Percentiles rank a stretch among this genome's conserved stretches.
These are phyloP conservation scores for Bonia amplexicaulis DNA, from an alignment of 176 grass and related monocot species.

Conservation along the genomic window DNA sequence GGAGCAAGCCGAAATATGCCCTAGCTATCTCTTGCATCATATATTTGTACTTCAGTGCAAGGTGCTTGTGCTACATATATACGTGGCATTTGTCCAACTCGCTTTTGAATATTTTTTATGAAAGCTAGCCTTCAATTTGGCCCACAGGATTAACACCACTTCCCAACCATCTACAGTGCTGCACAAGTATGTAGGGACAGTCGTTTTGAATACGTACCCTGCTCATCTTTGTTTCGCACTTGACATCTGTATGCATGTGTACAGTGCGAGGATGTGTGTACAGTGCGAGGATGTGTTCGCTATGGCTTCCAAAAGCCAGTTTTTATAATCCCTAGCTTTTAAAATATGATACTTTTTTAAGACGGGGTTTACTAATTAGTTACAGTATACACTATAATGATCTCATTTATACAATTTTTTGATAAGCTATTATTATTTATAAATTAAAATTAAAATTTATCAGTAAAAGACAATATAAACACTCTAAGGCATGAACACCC, in stretches of 20 bases:
- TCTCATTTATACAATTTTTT: no score
- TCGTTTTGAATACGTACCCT: not conserved
- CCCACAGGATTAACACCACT: slow-evolving; percentile 32
- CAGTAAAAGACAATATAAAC: no score
- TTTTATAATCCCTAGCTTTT: no score
- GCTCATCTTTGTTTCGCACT: not conserved
- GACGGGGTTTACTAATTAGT: accelerated
- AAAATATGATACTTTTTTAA: no score
- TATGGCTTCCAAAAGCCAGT: no score
- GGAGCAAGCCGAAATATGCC: not conserved
- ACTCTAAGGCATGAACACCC: not conserved
- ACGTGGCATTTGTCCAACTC: not conserved
- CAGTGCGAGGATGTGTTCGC: no score
- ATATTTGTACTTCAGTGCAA: not conserved
- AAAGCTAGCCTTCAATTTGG: not conserved
- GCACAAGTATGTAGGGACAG: slow-evolving; percentile 4
- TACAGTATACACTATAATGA: no score
- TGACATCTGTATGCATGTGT: not conserved
- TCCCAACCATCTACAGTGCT: slow-evolving; percentile 24
- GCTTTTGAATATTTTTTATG: not conserved
- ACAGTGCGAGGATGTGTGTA: not conserved
- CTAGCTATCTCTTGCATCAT: slow-evolving; percentile 8
- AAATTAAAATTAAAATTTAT: accelerated
- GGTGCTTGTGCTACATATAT: not conserved
- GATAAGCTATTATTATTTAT: no score